Evolutionary conservation across 2,329 filamentous ascomycete genomes (phyloP), one percentile per base, ranked within the genome.

Genomic region (Calonectria multiphialidica): DNA sequence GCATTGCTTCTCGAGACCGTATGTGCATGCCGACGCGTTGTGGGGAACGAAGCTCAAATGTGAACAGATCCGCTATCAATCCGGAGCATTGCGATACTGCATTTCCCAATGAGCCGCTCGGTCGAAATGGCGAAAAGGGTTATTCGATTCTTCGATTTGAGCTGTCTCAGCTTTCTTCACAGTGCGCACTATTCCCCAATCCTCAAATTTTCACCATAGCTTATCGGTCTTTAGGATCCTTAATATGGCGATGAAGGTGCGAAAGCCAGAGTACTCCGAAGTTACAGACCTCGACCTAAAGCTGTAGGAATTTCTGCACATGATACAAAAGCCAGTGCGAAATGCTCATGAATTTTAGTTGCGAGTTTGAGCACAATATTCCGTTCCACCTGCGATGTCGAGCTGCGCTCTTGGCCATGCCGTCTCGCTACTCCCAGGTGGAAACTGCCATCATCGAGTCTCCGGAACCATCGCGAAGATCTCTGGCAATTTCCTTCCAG

Each of bases 1-100:
- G 28, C 25, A 53, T 18, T 53, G 49, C 7, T 53, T 53, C 49
- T 53, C 49, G 15, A 53, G 49, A 10, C 49, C 49, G 49, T 53
- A 44, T 44, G 40, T 44, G 7, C 5, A 2, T 7, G 15, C 8
- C 40, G 7, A 21, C 5, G 7, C 15, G 1, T 44, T 44, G 15
- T 21, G 18, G 16, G 1, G 13, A 44, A 3, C 25, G 18, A 30
- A 16, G 25, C 49, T 53, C 7, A n/a, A 53, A 7, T 16, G 18
- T 53, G 25, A 2, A 9, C 15, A 53, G 49, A 9, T 53, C 25
- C 16, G 49, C 49, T 8, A 53, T 53, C 5, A 53, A 53, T 18
- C 25, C 49, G 16, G 49, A 53, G 1, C 49, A 53, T 30, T 53
- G 49, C 25, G 49, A 53, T 33, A 53, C 49, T 7, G 49, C 25